phyloP scores from a whole-genome alignment of 2,329 filamentous ascomycete species.

The Metarhizium rileyi region DNA sequence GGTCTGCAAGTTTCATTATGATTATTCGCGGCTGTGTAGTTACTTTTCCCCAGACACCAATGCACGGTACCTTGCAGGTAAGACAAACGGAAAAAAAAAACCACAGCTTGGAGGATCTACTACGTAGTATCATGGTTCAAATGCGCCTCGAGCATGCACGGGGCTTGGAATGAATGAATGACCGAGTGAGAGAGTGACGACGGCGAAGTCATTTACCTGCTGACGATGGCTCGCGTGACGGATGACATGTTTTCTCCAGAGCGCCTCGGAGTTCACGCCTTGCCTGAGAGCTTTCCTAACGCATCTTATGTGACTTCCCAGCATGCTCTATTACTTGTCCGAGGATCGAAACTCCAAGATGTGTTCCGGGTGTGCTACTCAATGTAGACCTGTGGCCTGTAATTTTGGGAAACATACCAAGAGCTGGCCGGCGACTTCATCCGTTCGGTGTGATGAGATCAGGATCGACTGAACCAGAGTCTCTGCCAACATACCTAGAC shows the following conservation, averaged over 20 bases:
- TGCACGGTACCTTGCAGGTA: conserved; percentile 2
- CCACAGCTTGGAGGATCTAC: neutral
- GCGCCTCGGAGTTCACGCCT: neutral
- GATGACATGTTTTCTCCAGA: neutral
- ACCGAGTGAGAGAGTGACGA: neutral
- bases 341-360: neutral
- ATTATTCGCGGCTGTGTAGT: too few relatives aligned
- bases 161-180: neutral
- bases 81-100: too few relatives aligned
- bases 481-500: neutral
- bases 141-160: too few relatives aligned
- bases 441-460: neutral
- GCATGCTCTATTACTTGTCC: neutral
- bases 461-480: neutral
- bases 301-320: neutral
- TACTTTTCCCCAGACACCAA: too few relatives aligned
- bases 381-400: neutral
- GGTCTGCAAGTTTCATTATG: neutral
- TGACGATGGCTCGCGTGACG: neutral
- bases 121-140: neutral
- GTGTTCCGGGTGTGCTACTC: neutral
- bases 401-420: neutral
- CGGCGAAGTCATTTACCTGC: neutral
- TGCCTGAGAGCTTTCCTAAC: neutral
- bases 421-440: neutral